A percentile compares a stretch with the other conserved stretches of the same genome.
These are phyloP conservation scores for Crithidia brevicula DNA, from an alignment of 208 protist species.

Conservation along the genomic window DNA sequence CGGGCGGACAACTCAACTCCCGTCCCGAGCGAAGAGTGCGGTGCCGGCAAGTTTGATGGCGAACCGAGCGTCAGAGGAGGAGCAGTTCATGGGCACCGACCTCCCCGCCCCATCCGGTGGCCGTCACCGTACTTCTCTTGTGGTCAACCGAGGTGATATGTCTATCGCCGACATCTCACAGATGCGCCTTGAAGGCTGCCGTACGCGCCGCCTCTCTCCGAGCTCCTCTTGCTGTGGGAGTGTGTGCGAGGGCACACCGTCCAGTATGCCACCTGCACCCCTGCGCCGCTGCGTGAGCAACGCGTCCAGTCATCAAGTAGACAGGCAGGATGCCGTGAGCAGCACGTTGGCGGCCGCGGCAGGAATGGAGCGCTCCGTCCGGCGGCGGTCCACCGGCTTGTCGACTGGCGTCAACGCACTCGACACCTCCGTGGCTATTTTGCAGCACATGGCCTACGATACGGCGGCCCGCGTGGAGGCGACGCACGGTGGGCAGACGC, in stretches of 20 bases:
- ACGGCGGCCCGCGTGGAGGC: slow-evolving; percentile 38
- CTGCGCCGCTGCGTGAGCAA: not conserved
- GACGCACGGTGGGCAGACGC: not conserved
- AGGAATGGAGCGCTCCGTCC: not conserved
- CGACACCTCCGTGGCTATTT: slow-evolving; percentile 53
- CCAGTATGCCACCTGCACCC: not conserved
- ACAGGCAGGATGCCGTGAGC: not conserved
- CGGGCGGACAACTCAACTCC: no score
- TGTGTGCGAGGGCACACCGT: not conserved
- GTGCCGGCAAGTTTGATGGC: not conserved
- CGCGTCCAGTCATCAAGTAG: slow-evolving; percentile 3
- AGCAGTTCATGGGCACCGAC: not conserved
- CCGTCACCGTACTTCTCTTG: no score
- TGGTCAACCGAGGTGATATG: slow-evolving; percentile 27
- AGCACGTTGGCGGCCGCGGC: not conserved
- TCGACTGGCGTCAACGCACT: slow-evolving; percentile 22
- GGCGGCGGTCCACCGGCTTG: slow-evolving; percentile 1
- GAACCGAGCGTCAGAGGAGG: slow-evolving; percentile 5
- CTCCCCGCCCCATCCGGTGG: no score
- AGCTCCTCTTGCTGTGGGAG: slow-evolving; percentile 3
- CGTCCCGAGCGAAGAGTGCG: not conserved
- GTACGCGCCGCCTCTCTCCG: slow-evolving; percentile 18
- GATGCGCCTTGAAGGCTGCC: slow-evolving; percentile 49
- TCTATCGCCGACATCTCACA: slow-evolving; percentile 40
- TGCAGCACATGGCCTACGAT: slow-evolving; percentile 54